Evolutionary conservation across 306 rosid species (phyloP).

Genomic region (Begonia peltatifolia): DNA sequence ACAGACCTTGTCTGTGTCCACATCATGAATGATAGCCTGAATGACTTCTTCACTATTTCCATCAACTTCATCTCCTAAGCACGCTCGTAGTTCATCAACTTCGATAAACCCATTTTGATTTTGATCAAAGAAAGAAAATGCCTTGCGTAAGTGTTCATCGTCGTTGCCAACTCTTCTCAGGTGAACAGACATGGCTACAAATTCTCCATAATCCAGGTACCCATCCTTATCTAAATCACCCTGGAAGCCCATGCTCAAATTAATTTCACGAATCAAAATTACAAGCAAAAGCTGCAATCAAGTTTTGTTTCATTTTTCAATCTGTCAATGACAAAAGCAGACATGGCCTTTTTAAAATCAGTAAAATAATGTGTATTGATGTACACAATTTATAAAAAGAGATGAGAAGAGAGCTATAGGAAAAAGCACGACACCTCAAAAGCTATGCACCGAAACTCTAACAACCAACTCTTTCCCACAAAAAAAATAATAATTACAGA

Average conservation of each 20-base stretch:
- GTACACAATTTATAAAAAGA: too few relatives aligned
- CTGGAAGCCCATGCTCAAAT: slow-evolving; percentile 18
- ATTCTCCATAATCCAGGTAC: slow-evolving; percentile 68
- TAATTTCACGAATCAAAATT: neutral
- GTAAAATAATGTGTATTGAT: too few relatives aligned
- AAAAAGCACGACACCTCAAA: too few relatives aligned
- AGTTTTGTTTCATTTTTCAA: neutral
- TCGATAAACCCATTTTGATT: slow-evolving; percentile 61
- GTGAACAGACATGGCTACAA: slow-evolving; percentile 67
- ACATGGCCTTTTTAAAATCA: too few relatives aligned
- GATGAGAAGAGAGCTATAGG: too few relatives aligned
- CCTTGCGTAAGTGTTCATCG: slow-evolving; percentile 76
- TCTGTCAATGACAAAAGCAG: too few relatives aligned
- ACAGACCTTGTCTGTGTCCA: slow-evolving; percentile 74
- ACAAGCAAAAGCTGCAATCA: neutral
- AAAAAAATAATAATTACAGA: too few relatives aligned
- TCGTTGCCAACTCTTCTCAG: slow-evolving; percentile 68
- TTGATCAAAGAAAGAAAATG: slow-evolving; percentile 65
- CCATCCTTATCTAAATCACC: slow-evolving; percentile 80
- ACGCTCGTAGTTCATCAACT: slow-evolving; percentile 56
- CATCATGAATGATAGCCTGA: slow-evolving; percentile 73
- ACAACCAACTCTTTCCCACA: too few relatives aligned
- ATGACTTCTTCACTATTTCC: slow-evolving; percentile 55
- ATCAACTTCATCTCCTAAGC: slow-evolving; percentile 56
- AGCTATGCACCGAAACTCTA: too few relatives aligned